These are phyloP conservation scores for Linaria vulgaris DNA, from an alignment of 257 asterid species.

Conservation along the genomic window DNA sequence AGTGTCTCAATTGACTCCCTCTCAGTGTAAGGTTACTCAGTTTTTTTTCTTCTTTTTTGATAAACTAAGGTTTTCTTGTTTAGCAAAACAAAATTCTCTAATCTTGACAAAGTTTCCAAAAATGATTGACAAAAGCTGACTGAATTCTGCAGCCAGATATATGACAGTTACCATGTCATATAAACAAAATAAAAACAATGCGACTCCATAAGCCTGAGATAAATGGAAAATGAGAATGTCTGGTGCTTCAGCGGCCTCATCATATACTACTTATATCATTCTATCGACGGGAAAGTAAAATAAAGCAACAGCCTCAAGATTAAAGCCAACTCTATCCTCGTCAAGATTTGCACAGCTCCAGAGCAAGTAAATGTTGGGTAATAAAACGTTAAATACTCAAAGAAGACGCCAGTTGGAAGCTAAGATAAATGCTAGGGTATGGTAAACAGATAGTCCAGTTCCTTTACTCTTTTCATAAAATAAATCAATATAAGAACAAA, in stretches of 20 bases:
- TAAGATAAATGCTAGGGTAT: constrained; percentile 16
- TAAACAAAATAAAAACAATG: not conserved
- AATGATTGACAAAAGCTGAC: not conserved
- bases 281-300: too few relatives aligned
- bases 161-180: not conserved
- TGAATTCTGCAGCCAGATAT: not conserved
- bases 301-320: not conserved
- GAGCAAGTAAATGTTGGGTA: not conserved
- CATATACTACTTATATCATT: not conserved
- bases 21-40: not conserved
- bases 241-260: not conserved
- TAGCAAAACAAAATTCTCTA: not conserved
- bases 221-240: constrained; percentile 9
- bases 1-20: constrained; percentile 6
- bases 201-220: not conserved
- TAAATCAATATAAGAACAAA: not conserved
- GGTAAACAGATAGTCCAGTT: constrained; percentile 16
- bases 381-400: constrained; percentile 7
- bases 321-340: constrained; percentile 13
- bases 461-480: constrained; percentile 5
- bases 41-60: too few relatives aligned
- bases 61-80: constrained; percentile 9
- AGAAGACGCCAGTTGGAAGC: constrained; percentile 22
- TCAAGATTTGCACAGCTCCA: constrained; percentile 8
- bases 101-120: constrained; percentile 2